phyloP scores from a whole-genome alignment of 305 asterid species.

The Fraxinus xanthoxyloides region DNA sequence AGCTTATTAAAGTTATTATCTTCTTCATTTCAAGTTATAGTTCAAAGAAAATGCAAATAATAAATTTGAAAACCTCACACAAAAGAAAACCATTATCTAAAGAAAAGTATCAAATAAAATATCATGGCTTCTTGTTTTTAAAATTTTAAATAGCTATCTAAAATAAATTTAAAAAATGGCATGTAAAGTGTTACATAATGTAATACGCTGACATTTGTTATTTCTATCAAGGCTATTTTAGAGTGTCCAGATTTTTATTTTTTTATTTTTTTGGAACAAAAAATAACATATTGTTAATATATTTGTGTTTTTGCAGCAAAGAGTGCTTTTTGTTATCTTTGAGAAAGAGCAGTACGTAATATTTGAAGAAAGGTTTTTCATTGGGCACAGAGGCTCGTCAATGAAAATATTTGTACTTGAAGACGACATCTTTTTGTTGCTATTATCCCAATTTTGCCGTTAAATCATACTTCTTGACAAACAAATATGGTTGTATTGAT shows the following conservation, averaged over 20 bases:
- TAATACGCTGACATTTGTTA: not conserved
- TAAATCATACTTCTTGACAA: not conserved
- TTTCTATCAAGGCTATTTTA: not conserved
- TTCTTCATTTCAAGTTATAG: not conserved
- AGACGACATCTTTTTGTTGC: not conserved
- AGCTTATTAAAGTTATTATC: not conserved
- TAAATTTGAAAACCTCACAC: no score
- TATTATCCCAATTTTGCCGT: not conserved
- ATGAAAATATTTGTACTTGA: not conserved
- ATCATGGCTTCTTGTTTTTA: not conserved
- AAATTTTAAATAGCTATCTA: no score
- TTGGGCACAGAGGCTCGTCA: not conserved
- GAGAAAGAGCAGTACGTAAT: not conserved
- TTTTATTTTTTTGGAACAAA: no score
- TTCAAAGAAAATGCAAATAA: not conserved
- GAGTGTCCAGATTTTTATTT: not conserved
- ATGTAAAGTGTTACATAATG: not conserved
- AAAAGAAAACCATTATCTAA: not conserved
- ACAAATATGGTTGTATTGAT: not conserved
- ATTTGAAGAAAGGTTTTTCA: not conserved
- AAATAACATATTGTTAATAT: no score
- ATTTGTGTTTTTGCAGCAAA: not conserved
- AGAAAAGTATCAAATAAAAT: not conserved
- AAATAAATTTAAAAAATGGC: not conserved
- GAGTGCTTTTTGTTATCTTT: not conserved